These are phyloP conservation scores for Cercospora sp. DNA, from an alignment of 2,329 filamentous ascomycete species.

Conservation along the genomic window DNA sequence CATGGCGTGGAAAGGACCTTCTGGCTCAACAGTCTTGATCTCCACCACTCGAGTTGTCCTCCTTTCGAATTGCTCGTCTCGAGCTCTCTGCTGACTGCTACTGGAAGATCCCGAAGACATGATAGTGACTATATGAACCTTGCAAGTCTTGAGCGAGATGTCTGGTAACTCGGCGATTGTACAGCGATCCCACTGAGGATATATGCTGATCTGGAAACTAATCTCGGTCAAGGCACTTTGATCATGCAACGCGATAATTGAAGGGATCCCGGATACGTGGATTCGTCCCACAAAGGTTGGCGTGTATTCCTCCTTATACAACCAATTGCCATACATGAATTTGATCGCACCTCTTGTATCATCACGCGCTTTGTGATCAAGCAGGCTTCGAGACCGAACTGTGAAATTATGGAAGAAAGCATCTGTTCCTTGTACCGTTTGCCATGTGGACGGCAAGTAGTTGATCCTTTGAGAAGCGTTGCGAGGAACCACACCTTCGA, in stretches of 20 bases:
- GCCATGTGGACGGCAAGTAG: not conserved
- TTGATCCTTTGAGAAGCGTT: not conserved
- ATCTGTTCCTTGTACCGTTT: not conserved
- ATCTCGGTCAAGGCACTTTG: not conserved
- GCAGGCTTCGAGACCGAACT: not conserved
- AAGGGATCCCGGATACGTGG: not conserved
- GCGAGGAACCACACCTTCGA: not conserved
- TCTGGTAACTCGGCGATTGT: not conserved
- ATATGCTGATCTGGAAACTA: not conserved
- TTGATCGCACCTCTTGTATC: not conserved
- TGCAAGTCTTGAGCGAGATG: not conserved
- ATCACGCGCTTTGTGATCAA: not conserved
- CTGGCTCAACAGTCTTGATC: not conserved
- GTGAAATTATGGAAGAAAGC: not conserved
- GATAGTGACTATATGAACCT: not conserved
- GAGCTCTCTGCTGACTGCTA: not conserved
- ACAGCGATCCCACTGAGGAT: conserved; percentile 1
- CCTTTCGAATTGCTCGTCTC: not conserved
- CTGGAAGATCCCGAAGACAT: not conserved
- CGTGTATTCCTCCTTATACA: not conserved
- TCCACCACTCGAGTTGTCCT: not conserved
- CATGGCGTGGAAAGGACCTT: not conserved
- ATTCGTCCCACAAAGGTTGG: not conserved
- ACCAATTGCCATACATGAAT: not conserved
- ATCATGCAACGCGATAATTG: not conserved